Conservation (phyloP, 2,329 filamentous ascomycete genomes). For the Fusarium devonianum region DNA sequence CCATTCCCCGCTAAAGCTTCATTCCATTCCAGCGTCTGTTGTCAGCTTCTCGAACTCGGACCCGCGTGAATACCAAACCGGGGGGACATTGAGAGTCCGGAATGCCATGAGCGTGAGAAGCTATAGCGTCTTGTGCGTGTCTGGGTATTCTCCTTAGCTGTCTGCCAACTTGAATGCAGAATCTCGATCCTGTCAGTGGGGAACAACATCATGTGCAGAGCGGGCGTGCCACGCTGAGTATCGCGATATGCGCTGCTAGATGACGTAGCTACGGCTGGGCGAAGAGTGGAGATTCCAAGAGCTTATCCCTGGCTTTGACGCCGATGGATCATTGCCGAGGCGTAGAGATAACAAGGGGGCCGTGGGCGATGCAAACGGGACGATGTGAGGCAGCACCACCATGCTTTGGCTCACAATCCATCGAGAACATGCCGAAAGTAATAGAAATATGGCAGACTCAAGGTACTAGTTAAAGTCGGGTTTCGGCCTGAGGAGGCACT, state of each 20-base stretch:
- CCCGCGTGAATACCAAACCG: too few relatives aligned
- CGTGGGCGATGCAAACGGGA: too few relatives aligned
- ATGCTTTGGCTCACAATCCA: too few relatives aligned
- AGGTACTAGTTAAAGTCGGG: background rate
- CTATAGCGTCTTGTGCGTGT: too few relatives aligned
- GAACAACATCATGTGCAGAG: slow-evolving; percentile 27
- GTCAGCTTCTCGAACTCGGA: background rate
- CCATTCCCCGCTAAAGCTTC: slow-evolving; percentile 19
- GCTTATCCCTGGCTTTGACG: background rate
- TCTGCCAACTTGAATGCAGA: too few relatives aligned
- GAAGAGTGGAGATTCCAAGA: slow-evolving; percentile 13
- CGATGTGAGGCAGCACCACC: too few relatives aligned
- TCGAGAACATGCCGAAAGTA: too few relatives aligned
- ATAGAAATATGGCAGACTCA: too few relatives aligned
- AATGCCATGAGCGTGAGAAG: too few relatives aligned
- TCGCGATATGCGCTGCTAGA: slow-evolving; percentile 35
- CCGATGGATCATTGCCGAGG: slow-evolving; percentile 1
- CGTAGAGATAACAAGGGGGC: too few relatives aligned
- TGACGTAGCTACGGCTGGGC: slow-evolving; percentile 37
- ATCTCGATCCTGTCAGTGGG: slow-evolving; percentile 16
- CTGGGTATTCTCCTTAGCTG: too few relatives aligned
- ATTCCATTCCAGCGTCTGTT: slow-evolving; percentile 3
- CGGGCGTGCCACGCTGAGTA: slow-evolving; percentile 11
- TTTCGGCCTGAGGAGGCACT: background rate
- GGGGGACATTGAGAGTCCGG: too few relatives aligned